A percentile compares a stretch with the other conserved stretches of the same genome.
These are phyloP conservation scores for Saccharum officinarum DNA, from an alignment of 176 grass and related monocot genomes.

Conservation along the genomic window DNA sequence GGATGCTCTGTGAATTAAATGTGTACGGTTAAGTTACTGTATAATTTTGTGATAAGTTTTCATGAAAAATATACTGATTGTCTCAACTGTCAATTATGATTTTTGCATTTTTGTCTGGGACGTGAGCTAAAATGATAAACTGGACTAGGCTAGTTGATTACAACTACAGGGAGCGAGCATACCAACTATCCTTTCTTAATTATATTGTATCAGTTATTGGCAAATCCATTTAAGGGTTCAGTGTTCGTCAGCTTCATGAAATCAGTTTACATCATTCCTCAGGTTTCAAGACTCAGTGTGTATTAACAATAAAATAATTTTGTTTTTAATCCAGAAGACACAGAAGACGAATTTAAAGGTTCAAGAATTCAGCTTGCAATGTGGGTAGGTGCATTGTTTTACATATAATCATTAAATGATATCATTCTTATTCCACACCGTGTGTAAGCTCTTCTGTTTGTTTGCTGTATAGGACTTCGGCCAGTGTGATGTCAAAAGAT, in stretches of 20 bases:
- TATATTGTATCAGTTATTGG: not conserved
- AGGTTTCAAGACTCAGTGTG: not conserved
- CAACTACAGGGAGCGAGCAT: not conserved
- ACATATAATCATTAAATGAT: not conserved
- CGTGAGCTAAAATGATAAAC: not conserved
- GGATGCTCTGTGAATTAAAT: not conserved
- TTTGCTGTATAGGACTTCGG: constrained; percentile 74
- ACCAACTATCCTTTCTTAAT: not conserved
- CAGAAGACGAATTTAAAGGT: constrained; percentile 46
- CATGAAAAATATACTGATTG: not conserved
- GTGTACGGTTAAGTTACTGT: not conserved
- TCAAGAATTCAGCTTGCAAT: constrained; percentile 90
- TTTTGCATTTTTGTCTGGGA: not conserved
- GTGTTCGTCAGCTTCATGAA: not conserved
- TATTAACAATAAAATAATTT: constrained; percentile 20
- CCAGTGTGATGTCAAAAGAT: constrained; percentile 90
- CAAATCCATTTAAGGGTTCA: not conserved
- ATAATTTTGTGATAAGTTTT: not conserved
- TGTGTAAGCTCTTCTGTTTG: constrained; percentile 19
- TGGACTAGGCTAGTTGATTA: not conserved
- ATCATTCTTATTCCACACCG: not conserved
- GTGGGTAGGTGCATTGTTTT: constrained; percentile 71
- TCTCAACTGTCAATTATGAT: not conserved
- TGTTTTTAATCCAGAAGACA: constrained; percentile 45
- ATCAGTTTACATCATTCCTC: not conserved